Conservation (phyloP, 2,329 filamentous ascomycete species). For the Sclerotiophoma versabilis region DNA sequence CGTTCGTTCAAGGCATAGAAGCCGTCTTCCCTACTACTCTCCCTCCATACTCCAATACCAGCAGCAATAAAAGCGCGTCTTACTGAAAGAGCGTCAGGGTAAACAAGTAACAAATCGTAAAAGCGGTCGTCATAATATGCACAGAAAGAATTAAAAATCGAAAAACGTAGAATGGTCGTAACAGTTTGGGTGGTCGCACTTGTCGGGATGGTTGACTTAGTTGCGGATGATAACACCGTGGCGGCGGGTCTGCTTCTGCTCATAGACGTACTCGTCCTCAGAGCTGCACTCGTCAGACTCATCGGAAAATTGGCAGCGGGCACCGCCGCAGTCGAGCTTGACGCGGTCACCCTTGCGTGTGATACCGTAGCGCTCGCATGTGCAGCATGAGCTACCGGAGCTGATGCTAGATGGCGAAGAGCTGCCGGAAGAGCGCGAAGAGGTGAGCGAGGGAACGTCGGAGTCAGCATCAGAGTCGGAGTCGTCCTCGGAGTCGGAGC, state of each 20-base stretch:
- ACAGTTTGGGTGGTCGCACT: constrained; percentile 12
- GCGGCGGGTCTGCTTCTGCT: constrained; percentile 57
- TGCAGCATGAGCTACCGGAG: constrained; percentile 69
- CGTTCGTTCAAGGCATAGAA: constrained; percentile 7
- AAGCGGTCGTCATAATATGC: constrained; percentile 33
- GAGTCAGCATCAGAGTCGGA: constrained; percentile 71
- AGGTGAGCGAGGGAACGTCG: constrained; percentile 74
- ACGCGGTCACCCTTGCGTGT: constrained; percentile 91
- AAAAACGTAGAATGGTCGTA: constrained; percentile 21
- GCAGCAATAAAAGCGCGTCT: constrained; percentile 18
- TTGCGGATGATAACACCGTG: constrained; percentile 55
- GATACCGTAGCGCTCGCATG: constrained; percentile 95
- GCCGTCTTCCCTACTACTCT: constrained; percentile 10
- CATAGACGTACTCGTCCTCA: constrained; percentile 66
- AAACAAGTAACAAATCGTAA: constrained; percentile 27
- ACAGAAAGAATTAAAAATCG: constrained; percentile 33
- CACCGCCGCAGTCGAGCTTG: constrained; percentile 93
- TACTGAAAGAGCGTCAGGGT: constrained; percentile 16
- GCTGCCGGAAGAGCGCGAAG: constrained; percentile 69
- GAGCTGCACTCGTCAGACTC: constrained; percentile 74
- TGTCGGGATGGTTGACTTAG: constrained; percentile 21
- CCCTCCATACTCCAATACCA: constrained; percentile 18
- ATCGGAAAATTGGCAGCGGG: constrained; percentile 82
- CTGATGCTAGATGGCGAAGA: constrained; percentile 71
- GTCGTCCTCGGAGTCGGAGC: constrained; percentile 63